A percentile compares a stretch with the other conserved stretches of the same genome.
These are phyloP conservation scores for Aspergillus pseudoterreus DNA, from an alignment of 2,329 filamentous ascomycete species.

Conservation along the genomic window DNA sequence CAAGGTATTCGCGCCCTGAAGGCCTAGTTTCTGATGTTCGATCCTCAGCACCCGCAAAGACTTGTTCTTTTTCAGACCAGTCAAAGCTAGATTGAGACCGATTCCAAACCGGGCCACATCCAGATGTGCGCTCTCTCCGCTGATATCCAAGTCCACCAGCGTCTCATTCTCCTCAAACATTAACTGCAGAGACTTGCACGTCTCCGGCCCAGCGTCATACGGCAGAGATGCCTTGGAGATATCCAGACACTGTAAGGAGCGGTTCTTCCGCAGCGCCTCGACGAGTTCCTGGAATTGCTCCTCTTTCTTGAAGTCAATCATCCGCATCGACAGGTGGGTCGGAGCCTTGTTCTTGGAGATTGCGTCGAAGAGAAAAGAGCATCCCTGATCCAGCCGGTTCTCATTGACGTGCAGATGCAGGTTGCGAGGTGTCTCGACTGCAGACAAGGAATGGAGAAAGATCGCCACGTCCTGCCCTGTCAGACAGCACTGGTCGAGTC, in stretches of 20 bases:
- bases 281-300: conserved; percentile 61
- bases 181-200: conserved; percentile 59
- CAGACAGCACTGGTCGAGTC: conserved; percentile 64
- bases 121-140: conserved; percentile 67
- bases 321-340: conserved; percentile 61
- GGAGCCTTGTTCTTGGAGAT: conserved; percentile 55
- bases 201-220: conserved; percentile 64
- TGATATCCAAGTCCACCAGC: conserved; percentile 65
- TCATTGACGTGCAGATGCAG: conserved; percentile 66
- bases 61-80: conserved; percentile 61
- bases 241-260: conserved; percentile 61
- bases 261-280: conserved; percentile 59
- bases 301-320: conserved; percentile 66
- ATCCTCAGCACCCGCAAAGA: conserved; percentile 61
- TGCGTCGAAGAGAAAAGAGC: conserved; percentile 40
- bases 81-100: conserved; percentile 63
- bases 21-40: conserved; percentile 64
- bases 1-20: conserved; percentile 66
- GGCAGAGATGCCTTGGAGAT: conserved; percentile 68
- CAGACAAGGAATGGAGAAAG: conserved; percentile 61
- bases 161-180: conserved; percentile 67
- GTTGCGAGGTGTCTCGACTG: conserved; percentile 50
- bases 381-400: conserved; percentile 48
- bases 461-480: conserved; percentile 63
- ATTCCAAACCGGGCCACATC: conserved; percentile 67